phyloP scores from a whole-genome alignment of 129 eudicot species.

The Kitagawia praeruptora region DNA sequence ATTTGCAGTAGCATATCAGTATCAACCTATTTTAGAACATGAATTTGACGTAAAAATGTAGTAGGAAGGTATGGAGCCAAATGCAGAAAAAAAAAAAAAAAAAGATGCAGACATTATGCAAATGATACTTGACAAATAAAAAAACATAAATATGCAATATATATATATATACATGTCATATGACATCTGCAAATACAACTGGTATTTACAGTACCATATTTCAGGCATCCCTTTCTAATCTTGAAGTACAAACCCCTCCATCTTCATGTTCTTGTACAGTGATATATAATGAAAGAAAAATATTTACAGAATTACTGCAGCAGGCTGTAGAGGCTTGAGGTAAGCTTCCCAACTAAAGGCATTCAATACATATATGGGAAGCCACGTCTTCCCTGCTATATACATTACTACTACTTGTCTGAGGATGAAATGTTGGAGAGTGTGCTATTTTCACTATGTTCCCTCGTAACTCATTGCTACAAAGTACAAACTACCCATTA shows the following conservation, averaged over 20 bases:
- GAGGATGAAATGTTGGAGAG: neutral
- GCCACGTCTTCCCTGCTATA: neutral
- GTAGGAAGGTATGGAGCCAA: neutral
- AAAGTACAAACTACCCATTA: conserved; percentile 9
- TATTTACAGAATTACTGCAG: neutral
- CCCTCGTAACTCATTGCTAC: conserved; percentile 5
- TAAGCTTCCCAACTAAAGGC: conserved; percentile 3
- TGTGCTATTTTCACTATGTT: conserved; percentile 8
- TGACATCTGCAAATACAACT: neutral
- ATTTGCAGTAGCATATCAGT: too few relatives aligned
- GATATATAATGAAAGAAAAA: neutral
- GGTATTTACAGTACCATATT: neutral
- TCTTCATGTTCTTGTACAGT: neutral
- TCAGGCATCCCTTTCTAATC: neutral
- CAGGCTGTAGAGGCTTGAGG: neutral
- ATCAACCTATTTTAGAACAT: neutral
- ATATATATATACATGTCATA: neutral
- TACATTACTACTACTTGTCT: conserved; percentile 5
- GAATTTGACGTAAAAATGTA: neutral
- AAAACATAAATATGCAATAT: neutral
- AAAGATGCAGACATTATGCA: neutral
- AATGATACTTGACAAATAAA: neutral
- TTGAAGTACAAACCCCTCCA: neutral
- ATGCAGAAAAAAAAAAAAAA: neutral
- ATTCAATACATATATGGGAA: neutral